Evolutionary conservation across 208 protist genomes (phyloP).

Genomic region (Trypanosoma theileri): DNA sequence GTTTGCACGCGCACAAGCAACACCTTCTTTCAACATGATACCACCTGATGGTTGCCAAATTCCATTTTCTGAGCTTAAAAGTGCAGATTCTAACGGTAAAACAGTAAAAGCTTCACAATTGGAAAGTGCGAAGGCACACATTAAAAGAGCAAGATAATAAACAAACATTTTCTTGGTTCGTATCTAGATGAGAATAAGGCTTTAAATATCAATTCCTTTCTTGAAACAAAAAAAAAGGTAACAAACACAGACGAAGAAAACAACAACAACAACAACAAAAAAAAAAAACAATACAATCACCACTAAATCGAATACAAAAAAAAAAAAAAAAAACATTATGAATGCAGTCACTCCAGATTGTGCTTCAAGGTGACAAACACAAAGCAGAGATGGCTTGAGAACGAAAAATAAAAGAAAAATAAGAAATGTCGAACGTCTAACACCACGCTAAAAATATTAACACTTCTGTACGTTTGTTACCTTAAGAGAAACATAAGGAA

Average conservation of each 20-base stretch:
- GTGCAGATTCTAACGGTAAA: slow-evolving; percentile 11
- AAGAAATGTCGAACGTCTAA: slow-evolving; percentile 6
- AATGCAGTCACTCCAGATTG: too few relatives aligned
- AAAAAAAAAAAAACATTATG: too few relatives aligned
- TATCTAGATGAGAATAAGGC: too few relatives aligned
- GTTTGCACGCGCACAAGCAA: slow-evolving; percentile 31
- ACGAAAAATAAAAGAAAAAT: slow-evolving; percentile 6
- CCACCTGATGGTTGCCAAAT: slow-evolving; percentile 41
- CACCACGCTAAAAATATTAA: slow-evolving; percentile 2
- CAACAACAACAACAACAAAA: too few relatives aligned
- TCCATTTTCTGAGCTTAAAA: slow-evolving; percentile 5
- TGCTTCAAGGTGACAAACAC: too few relatives aligned
- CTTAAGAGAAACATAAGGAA: slow-evolving; percentile 84
- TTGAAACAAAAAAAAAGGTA: too few relatives aligned
- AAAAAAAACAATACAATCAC: too few relatives aligned
- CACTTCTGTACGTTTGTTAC: slow-evolving; percentile 76
- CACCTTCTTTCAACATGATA: slow-evolving; percentile 31
- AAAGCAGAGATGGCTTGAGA: not conserved
- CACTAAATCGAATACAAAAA: too few relatives aligned
- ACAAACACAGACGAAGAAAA: too few relatives aligned
- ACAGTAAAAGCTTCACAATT: slow-evolving; percentile 30
- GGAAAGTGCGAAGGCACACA: slow-evolving; percentile 2
- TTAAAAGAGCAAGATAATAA: slow-evolving; percentile 25
- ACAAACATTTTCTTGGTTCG: slow-evolving; percentile 15
- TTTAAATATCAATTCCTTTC: too few relatives aligned